These are phyloP conservation scores for Ziziphus jujuba DNA, from an alignment of 306 rosid genomes.

Conservation along the genomic window DNA sequence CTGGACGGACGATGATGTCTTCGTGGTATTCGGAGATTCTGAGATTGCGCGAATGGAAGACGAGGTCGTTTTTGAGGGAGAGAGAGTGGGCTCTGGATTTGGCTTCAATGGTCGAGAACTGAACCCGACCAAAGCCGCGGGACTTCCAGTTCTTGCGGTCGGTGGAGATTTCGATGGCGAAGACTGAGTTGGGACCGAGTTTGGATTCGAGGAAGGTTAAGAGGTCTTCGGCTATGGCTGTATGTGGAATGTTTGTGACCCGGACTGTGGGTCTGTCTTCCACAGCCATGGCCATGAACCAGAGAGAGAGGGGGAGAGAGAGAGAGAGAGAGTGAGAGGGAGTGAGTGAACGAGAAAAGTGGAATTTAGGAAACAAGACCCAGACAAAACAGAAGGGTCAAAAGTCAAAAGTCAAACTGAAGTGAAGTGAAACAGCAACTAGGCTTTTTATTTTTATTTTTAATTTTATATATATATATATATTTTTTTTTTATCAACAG, in stretches of 20 bases:
- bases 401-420: no score
- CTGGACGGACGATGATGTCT: slow-evolving; percentile 64
- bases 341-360: no score
- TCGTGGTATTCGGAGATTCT: slow-evolving; percentile 41
- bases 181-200: slow-evolving; percentile 56
- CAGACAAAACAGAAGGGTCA: no score
- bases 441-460: no score
- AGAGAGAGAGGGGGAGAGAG: not conserved
- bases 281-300: slow-evolving; percentile 27
- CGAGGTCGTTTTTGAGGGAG: slow-evolving; percentile 29
- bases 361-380: no score
- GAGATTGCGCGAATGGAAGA: slow-evolving; percentile 52
- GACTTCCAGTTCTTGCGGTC: slow-evolving; percentile 80
- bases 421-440: no score
- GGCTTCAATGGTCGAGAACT: slow-evolving; percentile 51
- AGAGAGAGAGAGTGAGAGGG: not conserved
- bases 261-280: slow-evolving; percentile 43
- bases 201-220: slow-evolving; percentile 47
- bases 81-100: slow-evolving; percentile 46
- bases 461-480: no score
- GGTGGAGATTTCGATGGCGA: slow-evolving; percentile 70
- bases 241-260: slow-evolving; percentile 61
- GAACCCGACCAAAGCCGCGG: slow-evolving; percentile 77
- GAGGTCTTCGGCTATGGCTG: slow-evolving; percentile 59
- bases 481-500: not conserved